Conservation (phyloP, 768 basidiomycete genomes). For the Sporobolomyces roseus region DNA sequence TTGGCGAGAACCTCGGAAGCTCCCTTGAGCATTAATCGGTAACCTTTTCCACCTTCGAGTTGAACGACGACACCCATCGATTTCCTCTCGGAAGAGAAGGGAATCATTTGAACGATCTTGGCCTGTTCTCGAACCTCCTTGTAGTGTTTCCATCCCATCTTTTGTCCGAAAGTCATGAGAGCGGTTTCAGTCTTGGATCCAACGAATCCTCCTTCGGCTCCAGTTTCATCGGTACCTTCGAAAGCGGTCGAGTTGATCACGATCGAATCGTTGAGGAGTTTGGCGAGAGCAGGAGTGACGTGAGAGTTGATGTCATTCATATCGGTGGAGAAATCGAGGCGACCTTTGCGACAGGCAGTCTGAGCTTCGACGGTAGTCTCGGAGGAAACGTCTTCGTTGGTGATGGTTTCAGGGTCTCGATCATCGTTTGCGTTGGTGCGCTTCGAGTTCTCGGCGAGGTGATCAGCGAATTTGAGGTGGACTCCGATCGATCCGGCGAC, state of each 20-base stretch:
- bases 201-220: slow-evolving; percentile 62
- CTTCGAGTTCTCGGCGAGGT: slow-evolving; percentile 64
- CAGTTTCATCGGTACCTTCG: slow-evolving; percentile 63
- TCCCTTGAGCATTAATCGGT: slow-evolving; percentile 80
- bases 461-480: slow-evolving; percentile 85
- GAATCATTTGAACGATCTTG: slow-evolving; percentile 75
- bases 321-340: slow-evolving; percentile 79
- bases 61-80: slow-evolving; percentile 86
- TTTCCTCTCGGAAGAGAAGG: slow-evolving; percentile 89
- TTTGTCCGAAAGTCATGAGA: slow-evolving; percentile 75
- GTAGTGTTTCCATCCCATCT: slow-evolving; percentile 72
- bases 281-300: slow-evolving; percentile 60
- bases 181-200: slow-evolving; percentile 96
- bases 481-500: slow-evolving; percentile 94
- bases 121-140: slow-evolving; percentile 61
- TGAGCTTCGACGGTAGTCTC: slow-evolving; percentile 30
- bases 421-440: slow-evolving; percentile 69
- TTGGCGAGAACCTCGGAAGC: slow-evolving; percentile 88
- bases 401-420: slow-evolving; percentile 35
- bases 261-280: slow-evolving; percentile 77
- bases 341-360: slow-evolving; percentile 27
- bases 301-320: slow-evolving; percentile 63
- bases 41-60: slow-evolving; percentile 54
- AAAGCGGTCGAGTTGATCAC: slow-evolving; percentile 93
- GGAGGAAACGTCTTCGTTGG: slow-evolving; percentile 42